Percentiles rank a stretch among this genome's conserved stretches.
phyloP scores from a whole-genome alignment of 768 basidiomycete genomes.

The Amanita jacksonii region DNA sequence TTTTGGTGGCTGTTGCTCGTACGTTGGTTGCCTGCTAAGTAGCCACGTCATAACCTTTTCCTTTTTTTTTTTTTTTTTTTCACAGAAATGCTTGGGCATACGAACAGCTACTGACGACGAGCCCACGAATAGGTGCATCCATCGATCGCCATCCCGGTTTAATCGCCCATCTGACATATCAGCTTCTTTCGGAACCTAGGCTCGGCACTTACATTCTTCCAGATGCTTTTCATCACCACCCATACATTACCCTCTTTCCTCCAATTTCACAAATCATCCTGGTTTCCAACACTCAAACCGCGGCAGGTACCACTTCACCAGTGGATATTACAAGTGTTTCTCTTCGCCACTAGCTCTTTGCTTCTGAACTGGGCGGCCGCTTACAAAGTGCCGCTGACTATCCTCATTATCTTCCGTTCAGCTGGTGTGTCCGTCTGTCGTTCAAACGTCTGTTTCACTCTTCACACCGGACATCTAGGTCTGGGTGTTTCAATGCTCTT shows the following conservation, averaged over 20 bases:
- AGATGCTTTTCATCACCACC: conserved; percentile 69
- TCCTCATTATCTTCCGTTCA: conserved; percentile 81
- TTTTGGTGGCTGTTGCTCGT: conserved; percentile 82
- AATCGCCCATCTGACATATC: not conserved
- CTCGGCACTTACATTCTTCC: conserved; percentile 75
- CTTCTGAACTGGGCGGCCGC: conserved; percentile 80
- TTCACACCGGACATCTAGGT: conserved; percentile 29
- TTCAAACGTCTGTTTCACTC: not conserved
- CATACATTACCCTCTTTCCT: conserved; percentile 62
- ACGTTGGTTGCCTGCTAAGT: too few species aligned
- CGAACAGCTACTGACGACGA: conserved; percentile 62
- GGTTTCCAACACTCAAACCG: conserved; percentile 47
- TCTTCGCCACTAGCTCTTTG: conserved; percentile 56
- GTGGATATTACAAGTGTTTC: conserved; percentile 65
- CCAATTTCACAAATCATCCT: conserved; percentile 22
- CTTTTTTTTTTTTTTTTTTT: too few species aligned
- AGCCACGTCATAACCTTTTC: too few species aligned
- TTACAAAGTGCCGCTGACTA: conserved; percentile 63
- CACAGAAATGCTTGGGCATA: conserved; percentile 69
- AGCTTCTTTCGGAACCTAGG: conserved; percentile 27
- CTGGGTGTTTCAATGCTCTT: conserved; percentile 71
- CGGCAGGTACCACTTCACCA: conserved; percentile 56
- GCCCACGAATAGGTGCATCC: conserved; percentile 60
- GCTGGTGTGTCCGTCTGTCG: conserved; percentile 42
- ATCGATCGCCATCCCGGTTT: not conserved